Base-by-base conservation (phyloP, 2,329 filamentous ascomycete species). In the Nemania sp. region DNA sequence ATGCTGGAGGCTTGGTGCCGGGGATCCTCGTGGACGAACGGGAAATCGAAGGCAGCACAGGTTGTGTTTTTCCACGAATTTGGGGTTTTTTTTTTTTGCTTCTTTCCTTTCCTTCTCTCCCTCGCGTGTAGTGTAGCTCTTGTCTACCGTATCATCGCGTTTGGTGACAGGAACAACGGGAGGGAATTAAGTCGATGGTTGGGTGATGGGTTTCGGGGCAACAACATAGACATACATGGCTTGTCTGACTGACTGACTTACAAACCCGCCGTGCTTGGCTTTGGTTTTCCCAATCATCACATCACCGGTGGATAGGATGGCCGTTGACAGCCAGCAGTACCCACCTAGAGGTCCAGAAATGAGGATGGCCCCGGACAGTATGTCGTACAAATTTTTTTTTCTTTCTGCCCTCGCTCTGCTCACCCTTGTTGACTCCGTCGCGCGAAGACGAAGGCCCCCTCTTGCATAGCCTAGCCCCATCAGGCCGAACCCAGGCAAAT, bases 1-100 rank as follows among this genome's bases (percentile, higher is more conserved):
- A 65, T 65, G 64, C 60, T 63, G 64, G 69, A 67, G 61, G 66
- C 66, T 67, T 66, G 68, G 65, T 67, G 56, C 63, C 65, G 62
- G 60, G 60, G 59, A 59, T 54, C 15, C 54, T 17, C 54, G 63
- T 56, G 40, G 54, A 17, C 59, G 65, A 55, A 64, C 62, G 62
- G 39, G 37, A 50, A 29, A 35, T 37, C 43, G 52, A 45, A 21
- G 54, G 21, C 54, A 53, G 43, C 45, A 18, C 37, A 53, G 58
- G 46, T 5, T 9, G 15, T 53, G 57, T 20, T 2, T 15, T 17
- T 20, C 15, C 17, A 20, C 9, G 25, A 29, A 29, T 29, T 29
- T 29, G 25, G n/a, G n/a, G n/a, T n/a, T n/a, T n/a, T n/a, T n/a
- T n/a, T n/a, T n/a, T n/a, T n/a, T n/a, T n/a, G n/a, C n/a, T n/a